A percentile compares a stretch with the other conserved stretches of the same genome.
These are phyloP conservation scores for Sphaerobolus stellatus DNA, from an alignment of 1,284 basidiomycete species.

Conservation along the genomic window DNA sequence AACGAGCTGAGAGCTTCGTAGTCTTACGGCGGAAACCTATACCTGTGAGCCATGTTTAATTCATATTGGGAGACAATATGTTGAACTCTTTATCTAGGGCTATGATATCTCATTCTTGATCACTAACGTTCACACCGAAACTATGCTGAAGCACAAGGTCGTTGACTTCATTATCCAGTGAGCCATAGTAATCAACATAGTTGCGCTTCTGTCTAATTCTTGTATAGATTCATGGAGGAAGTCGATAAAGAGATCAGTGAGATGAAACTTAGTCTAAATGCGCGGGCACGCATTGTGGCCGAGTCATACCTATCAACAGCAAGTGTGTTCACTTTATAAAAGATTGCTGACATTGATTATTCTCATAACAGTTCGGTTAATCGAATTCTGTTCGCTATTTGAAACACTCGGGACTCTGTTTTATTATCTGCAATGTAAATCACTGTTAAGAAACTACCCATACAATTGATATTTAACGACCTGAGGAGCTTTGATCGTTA, in stretches of 20 bases:
- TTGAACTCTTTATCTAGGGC: conserved; percentile 51
- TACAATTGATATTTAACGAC: too few relatives aligned
- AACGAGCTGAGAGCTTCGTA: conserved; percentile 95
- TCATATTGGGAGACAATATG: neutral
- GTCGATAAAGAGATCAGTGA: conserved; percentile 91
- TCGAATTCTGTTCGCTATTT: too few relatives aligned
- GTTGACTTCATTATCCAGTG: conserved; percentile 99
- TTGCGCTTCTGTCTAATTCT: conserved; percentile 3
- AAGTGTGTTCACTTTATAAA: conserved; percentile 34
- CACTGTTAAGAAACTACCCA: too few relatives aligned
- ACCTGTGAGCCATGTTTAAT: conserved; percentile 53
- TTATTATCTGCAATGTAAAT: too few relatives aligned
- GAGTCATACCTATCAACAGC: conserved; percentile 83
- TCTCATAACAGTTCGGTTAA: too few relatives aligned
- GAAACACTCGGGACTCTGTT: too few relatives aligned
- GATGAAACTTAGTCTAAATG: conserved; percentile 91
- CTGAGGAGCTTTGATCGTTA: too few relatives aligned
- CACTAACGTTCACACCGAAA: conserved; percentile 95
- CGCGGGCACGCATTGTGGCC: conserved; percentile 94
- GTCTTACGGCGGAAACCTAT: conserved; percentile 95
- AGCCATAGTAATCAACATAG: neutral
- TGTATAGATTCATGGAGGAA: conserved; percentile 91
- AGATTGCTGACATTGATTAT: neutral
- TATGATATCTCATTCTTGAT: conserved; percentile 99
- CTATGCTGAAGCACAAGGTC: conserved; percentile 99